Evolutionary conservation across 139 green algal genomes (phyloP).

Genomic region (Coelastrella sp.): DNA sequence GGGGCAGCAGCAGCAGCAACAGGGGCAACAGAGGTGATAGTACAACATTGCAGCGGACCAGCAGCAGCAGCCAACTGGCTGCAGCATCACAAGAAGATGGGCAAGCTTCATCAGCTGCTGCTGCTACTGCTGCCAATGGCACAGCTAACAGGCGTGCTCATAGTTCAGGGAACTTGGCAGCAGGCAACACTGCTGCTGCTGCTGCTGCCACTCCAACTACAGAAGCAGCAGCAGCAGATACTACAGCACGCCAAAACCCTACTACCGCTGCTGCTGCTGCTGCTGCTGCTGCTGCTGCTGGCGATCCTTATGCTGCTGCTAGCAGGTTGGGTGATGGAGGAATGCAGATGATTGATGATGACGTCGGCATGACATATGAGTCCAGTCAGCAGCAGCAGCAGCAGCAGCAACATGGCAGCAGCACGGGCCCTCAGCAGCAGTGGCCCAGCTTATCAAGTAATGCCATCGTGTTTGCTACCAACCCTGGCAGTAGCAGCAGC

Average conservation of each 20-base stretch:
- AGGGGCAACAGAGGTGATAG: not conserved
- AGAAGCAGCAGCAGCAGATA: conserved; percentile 26
- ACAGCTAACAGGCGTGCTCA: not conserved
- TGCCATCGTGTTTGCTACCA: not conserved
- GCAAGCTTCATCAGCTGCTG: not conserved
- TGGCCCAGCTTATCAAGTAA: not conserved
- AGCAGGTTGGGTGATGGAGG: not conserved
- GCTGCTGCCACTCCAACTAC: not conserved
- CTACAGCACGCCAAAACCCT: not conserved
- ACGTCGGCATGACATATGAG: conserved; percentile 52
- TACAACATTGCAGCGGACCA: not conserved
- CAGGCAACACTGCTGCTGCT: not conserved
- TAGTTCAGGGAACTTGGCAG: not conserved
- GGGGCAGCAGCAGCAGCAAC: conserved; percentile 18
- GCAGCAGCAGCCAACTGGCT: not conserved
- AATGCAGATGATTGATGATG: conserved; percentile 74
- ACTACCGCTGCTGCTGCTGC: not conserved
- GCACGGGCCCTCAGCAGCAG: not conserved
- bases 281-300: conserved; percentile 10
- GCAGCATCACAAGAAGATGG: conserved; percentile 18
- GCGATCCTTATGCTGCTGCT: conserved; percentile 9
- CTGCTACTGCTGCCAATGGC: not conserved
- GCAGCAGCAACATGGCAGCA: conserved; percentile 28
- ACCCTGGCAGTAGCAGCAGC: too few species aligned
- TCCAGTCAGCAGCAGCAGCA: not conserved